Conservation (phyloP, 2,329 filamentous ascomycete genomes). For the Pseudogymnoascus sp. region DNA sequence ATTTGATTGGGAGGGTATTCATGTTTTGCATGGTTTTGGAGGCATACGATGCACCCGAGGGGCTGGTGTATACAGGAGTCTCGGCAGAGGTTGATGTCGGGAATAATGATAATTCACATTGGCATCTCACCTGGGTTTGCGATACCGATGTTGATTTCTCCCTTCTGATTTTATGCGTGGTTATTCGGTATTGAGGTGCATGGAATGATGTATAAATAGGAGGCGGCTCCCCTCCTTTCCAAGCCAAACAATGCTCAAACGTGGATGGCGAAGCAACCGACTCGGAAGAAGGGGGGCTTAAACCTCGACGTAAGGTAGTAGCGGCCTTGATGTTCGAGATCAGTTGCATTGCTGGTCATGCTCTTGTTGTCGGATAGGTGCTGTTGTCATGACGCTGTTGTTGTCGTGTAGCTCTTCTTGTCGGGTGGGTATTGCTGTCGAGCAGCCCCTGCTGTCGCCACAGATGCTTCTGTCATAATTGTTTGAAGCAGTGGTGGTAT, state of each 20-base stretch:
- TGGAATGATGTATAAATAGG: background rate
- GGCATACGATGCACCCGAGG: background rate
- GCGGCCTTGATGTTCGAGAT: background rate
- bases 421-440: background rate
- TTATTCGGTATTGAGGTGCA: background rate
- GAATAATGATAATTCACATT: background rate
- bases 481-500: too few relatives aligned
- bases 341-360: background rate
- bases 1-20: background rate
- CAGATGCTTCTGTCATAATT: too few relatives aligned
- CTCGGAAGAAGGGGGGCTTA: too few relatives aligned
- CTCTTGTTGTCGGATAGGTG: too few relatives aligned
- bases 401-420: background rate
- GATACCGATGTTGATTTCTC: background rate
- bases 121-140: background rate
- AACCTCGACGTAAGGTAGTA: too few relatives aligned
- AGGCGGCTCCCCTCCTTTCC: background rate
- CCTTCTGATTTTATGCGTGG: background rate
- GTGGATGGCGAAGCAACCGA: too few relatives aligned
- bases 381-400: background rate
- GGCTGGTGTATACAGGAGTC: background rate
- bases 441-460: background rate
- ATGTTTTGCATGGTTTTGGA: background rate
- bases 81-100: background rate
- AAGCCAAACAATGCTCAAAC: background rate